phyloP scores from a whole-genome alignment of 1,284 basidiomycete genomes.

The Peniophora sp. region DNA sequence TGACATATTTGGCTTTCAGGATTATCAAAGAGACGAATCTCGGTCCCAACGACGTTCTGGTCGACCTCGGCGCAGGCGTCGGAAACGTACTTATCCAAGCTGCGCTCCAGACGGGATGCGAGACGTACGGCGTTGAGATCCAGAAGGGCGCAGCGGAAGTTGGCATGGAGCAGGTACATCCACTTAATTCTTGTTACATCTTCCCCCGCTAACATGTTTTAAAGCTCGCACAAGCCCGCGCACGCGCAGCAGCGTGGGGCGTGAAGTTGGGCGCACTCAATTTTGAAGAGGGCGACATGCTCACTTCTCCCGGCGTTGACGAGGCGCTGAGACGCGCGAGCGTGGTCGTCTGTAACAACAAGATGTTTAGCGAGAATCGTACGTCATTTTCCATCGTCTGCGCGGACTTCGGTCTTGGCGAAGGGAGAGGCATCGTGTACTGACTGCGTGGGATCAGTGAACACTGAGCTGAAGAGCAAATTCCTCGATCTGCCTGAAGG shows the following conservation, averaged over 20 bases:
- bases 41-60: slow-evolving; percentile 50
- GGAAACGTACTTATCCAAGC: slow-evolving; percentile 74
- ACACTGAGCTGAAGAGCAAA: slow-evolving; percentile 63
- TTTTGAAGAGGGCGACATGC: slow-evolving; percentile 68
- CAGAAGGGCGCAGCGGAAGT: slow-evolving; percentile 57
- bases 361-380: slow-evolving; percentile 66
- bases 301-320: slow-evolving; percentile 49
- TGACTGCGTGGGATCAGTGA: slow-evolving; percentile 16
- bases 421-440: too few species aligned
- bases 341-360: slow-evolving; percentile 74
- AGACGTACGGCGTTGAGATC: slow-evolving; percentile 62
- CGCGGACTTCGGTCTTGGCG: not conserved
- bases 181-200: slow-evolving; percentile 46
- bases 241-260: slow-evolving; percentile 72
- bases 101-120: slow-evolving; percentile 67
- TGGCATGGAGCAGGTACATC: slow-evolving; percentile 45
- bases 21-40: slow-evolving; percentile 20
- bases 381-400: slow-evolving; percentile 27
- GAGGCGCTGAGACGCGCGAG: slow-evolving; percentile 61
- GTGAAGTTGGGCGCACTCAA: slow-evolving; percentile 59
- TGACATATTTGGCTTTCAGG: too few species aligned
- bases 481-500: slow-evolving; percentile 77
- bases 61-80: slow-evolving; percentile 76
- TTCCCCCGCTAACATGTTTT: too few species aligned
- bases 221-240: slow-evolving; percentile 31